Conservation (phyloP, 1,284 basidiomycete genomes). For the Trichosporon ovoides region DNA sequence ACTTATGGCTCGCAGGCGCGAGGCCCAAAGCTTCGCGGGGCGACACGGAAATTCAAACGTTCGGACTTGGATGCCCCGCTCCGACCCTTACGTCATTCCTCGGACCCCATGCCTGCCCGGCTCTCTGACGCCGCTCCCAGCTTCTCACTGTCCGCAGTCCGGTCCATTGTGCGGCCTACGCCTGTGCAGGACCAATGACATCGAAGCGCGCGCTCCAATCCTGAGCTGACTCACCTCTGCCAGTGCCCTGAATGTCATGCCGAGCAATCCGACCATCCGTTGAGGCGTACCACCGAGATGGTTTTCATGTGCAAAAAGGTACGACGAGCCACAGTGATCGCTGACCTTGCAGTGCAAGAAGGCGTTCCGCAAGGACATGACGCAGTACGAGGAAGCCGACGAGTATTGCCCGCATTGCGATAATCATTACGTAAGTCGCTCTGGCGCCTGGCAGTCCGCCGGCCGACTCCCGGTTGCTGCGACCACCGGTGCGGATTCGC, state of each 20-base stretch:
- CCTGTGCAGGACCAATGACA: neutral
- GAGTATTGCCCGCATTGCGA: conserved; percentile 98
- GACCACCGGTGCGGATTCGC: neutral
- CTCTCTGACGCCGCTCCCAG: neutral
- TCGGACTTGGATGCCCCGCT: neutral
- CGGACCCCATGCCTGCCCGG: neutral
- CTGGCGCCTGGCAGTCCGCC: neutral
- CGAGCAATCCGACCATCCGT: conserved; percentile 67
- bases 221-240: conserved; percentile 4
- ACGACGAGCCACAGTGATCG: neutral
- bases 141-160: neutral
- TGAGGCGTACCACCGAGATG: conserved; percentile 83
- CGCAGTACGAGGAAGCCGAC: conserved; percentile 84
- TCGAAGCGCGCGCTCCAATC: neutral
- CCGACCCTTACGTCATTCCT: neutral
- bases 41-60: neutral
- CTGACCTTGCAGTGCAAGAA: conserved; percentile 64
- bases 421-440: conserved; percentile 74
- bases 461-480: neutral
- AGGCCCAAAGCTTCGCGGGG: neutral
- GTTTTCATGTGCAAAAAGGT: conserved; percentile 87
- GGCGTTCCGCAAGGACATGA: conserved; percentile 93
- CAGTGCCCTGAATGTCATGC: conserved; percentile 89
- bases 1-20: neutral
- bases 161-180: neutral